These are phyloP conservation scores for Antrodiella citrinella DNA, from an alignment of 768 basidiomycete genomes.

Conservation along the genomic window DNA sequence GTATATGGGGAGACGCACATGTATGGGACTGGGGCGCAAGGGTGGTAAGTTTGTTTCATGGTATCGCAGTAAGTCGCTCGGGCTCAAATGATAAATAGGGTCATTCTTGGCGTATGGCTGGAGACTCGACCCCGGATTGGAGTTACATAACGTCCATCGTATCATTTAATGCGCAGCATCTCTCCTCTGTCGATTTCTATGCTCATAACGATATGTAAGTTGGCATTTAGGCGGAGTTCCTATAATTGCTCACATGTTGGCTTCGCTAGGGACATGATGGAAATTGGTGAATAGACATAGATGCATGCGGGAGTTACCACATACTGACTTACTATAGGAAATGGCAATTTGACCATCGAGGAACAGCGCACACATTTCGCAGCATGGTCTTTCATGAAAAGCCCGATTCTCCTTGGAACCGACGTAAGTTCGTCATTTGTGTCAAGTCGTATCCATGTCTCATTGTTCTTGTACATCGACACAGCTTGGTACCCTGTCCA, in stretches of 20 bases:
- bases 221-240: not conserved
- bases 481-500: conserved; percentile 29
- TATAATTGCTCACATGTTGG: no score
- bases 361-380: conserved; percentile 67
- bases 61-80: not conserved
- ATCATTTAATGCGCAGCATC: conserved; percentile 31
- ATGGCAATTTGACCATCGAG: conserved; percentile 51
- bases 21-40: conserved; percentile 54
- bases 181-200: conserved; percentile 36
- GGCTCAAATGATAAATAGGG: conserved; percentile 23
- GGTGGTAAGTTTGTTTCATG: conserved; percentile 28
- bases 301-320: no score
- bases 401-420: conserved; percentile 56
- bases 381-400: conserved; percentile 66
- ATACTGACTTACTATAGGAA: conserved; percentile 37
- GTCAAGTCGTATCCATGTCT: not conserved
- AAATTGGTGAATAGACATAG: conserved; percentile 39
- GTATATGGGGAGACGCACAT: conserved; percentile 47
- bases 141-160: conserved; percentile 41
- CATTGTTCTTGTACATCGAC: conserved; percentile 42
- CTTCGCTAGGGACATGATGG: conserved; percentile 34
- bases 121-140: conserved; percentile 41
- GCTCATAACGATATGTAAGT: conserved; percentile 44
- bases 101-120: conserved; percentile 48
- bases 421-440: conserved; percentile 13